Evolutionary conservation across 1,284 basidiomycete species (phyloP).

Genomic region (Naganishia liquefaciens): DNA sequence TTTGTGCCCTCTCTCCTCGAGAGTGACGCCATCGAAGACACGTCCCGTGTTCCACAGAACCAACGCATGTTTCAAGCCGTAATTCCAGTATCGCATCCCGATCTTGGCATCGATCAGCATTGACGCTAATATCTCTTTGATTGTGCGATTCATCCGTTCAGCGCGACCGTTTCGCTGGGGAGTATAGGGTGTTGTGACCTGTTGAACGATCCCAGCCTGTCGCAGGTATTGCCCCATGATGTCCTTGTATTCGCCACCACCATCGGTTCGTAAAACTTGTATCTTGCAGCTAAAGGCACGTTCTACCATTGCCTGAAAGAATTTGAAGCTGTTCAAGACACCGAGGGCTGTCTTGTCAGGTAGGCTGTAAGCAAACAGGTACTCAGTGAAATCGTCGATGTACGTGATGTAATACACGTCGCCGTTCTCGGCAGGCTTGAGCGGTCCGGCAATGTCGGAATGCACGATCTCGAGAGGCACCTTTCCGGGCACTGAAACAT

Average conservation of each 20-base stretch:
- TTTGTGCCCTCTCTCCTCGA: constrained; percentile 23
- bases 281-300: constrained; percentile 27
- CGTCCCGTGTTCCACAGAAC: constrained; percentile 32
- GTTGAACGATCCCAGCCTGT: constrained; percentile 10
- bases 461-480: constrained; percentile 33
- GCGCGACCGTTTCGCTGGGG: constrained; percentile 45
- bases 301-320: constrained; percentile 31
- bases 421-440: constrained; percentile 18
- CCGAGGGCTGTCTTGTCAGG: constrained; percentile 26
- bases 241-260: constrained; percentile 38
- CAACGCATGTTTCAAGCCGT: constrained; percentile 21
- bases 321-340: constrained; percentile 25
- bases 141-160: constrained; percentile 41
- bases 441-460: constrained; percentile 33
- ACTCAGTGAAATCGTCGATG: constrained; percentile 34
- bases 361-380: constrained; percentile 25
- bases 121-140: constrained; percentile 36
- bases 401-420: constrained; percentile 35
- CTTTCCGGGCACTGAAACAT: not conserved
- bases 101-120: constrained; percentile 26
- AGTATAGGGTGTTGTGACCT: constrained; percentile 37
- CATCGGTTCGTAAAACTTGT: constrained; percentile 35
- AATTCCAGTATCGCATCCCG: constrained; percentile 31
- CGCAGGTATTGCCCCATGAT: constrained; percentile 12
- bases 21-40: constrained; percentile 9